phyloP scores from a whole-genome alignment of 768 basidiomycete species.

The Tylopilus vinaceipallidus region DNA sequence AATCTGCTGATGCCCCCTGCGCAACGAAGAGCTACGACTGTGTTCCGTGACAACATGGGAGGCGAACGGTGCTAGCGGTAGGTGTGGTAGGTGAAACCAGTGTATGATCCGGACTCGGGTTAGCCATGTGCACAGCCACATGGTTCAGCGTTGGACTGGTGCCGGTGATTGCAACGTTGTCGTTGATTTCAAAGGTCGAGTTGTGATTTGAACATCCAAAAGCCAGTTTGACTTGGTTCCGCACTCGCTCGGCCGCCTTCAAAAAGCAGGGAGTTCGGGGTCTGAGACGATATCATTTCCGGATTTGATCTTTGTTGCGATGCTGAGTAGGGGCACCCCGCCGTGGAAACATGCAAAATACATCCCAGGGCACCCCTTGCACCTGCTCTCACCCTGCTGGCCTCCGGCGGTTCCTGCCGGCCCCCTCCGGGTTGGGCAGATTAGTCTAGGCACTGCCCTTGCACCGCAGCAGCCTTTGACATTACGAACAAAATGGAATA shows the following conservation, averaged over 20 bases:
- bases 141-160: too few relatives aligned
- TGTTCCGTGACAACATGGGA: conserved; percentile 27
- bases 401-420: conserved; percentile 8
- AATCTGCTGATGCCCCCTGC: conserved; percentile 17
- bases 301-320: conserved; percentile 28
- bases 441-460: background rate
- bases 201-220: background rate
- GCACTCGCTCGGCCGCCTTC: conserved; percentile 2
- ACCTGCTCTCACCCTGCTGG: conserved; percentile 14
- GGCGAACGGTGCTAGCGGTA: background rate
- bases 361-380: conserved; percentile 20
- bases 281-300: conserved; percentile 8
- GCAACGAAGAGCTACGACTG: conserved; percentile 8
- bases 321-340: conserved; percentile 27
- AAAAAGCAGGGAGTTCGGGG: conserved; percentile 21
- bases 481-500: conserved; percentile 5
- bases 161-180: too few relatives aligned
- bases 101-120: conserved; percentile 7
- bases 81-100: background rate
- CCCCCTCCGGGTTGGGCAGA: too few relatives aligned
- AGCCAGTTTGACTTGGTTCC: conserved; percentile 1
- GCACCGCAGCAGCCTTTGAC: background rate
- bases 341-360: conserved; percentile 27
- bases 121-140: conserved; percentile 22
- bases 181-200: too few relatives aligned